Evolutionary conservation across 352 stramenopile species (phyloP).

Genomic region (Pythium phragmitis): DNA sequence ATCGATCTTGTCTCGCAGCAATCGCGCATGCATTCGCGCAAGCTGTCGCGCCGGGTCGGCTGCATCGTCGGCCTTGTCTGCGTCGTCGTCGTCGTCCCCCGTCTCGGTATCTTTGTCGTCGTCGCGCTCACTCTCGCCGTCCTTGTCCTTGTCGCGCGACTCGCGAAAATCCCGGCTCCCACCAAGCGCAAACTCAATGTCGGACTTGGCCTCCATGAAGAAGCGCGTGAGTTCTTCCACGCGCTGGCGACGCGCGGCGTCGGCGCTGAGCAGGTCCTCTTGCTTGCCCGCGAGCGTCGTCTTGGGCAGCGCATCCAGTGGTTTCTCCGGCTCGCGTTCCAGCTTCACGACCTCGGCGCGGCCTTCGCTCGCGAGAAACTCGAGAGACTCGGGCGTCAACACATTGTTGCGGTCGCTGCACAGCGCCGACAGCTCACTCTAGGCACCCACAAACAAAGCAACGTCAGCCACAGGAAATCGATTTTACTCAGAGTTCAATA

Average conservation of each 20-base stretch:
- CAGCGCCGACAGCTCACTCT: slow-evolving; percentile 66
- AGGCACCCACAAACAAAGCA: neutral
- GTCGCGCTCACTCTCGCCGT: slow-evolving; percentile 60
- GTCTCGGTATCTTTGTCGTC: slow-evolving; percentile 58
- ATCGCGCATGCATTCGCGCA: slow-evolving; percentile 45
- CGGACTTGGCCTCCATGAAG: slow-evolving; percentile 89
- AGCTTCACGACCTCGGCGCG: slow-evolving; percentile 75
- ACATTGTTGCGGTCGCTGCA: slow-evolving; percentile 76
- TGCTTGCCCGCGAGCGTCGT: slow-evolving; percentile 35
- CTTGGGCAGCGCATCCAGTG: slow-evolving; percentile 23
- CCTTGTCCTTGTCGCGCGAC: slow-evolving; percentile 66
- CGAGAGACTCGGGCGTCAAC: slow-evolving; percentile 70
- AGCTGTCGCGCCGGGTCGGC: slow-evolving; percentile 46
- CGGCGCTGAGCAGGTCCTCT: slow-evolving; percentile 70
- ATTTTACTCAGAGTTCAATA: neutral
- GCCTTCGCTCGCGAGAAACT: slow-evolving; percentile 56
- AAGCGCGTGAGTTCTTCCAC: slow-evolving; percentile 87
- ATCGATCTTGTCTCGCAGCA: slow-evolving; percentile 73
- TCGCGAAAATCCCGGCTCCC: slow-evolving; percentile 69
- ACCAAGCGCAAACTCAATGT: slow-evolving; percentile 86
- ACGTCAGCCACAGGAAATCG: neutral
- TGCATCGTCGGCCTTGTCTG: slow-evolving; percentile 40
- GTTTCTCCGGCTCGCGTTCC: slow-evolving; percentile 62
- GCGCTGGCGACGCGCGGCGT: slow-evolving; percentile 71
- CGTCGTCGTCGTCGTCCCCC: slow-evolving; percentile 55